Conservation (phyloP, 306 rosid genomes). For the Arachis hypogaea region DNA sequence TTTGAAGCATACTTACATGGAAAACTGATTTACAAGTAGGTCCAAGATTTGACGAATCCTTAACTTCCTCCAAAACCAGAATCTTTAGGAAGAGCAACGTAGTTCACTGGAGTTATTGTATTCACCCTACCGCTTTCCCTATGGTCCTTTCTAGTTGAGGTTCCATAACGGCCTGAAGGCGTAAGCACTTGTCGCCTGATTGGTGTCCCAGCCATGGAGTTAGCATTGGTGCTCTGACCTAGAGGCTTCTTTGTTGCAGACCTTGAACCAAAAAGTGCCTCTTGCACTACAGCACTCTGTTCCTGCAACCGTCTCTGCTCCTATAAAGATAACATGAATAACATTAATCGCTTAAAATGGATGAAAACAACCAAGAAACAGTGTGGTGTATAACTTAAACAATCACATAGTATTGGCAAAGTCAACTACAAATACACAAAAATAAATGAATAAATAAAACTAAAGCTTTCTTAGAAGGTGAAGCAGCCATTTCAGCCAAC, state of each 20-base stretch:
- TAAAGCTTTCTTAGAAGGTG: neutral
- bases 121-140: conserved; percentile 67
- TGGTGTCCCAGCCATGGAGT: conserved; percentile 70
- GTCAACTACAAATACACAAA: neutral
- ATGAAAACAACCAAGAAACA: conserved; percentile 17
- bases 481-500: conserved; percentile 5
- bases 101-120: conserved; percentile 65
- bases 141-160: conserved; percentile 59
- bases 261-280: conserved; percentile 74
- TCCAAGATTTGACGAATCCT: conserved; percentile 31
- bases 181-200: conserved; percentile 57
- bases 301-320: conserved; percentile 81
- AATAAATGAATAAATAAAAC: neutral
- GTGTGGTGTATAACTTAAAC: neutral
- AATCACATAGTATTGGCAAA: conserved; percentile 6
- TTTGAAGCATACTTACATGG: conserved; percentile 30
- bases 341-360: neutral
- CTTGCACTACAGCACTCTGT: conserved; percentile 71
- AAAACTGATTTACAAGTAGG: conserved; percentile 38
- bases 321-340: conserved; percentile 41
- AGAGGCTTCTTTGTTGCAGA: conserved; percentile 75
- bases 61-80: conserved; percentile 50
- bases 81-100: conserved; percentile 86
- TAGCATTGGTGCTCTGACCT: conserved; percentile 61
- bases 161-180: conserved; percentile 58